These are phyloP conservation scores for Paspalum vaginatum DNA, from an alignment of 176 grass and related monocot species.

Conservation along the genomic window DNA sequence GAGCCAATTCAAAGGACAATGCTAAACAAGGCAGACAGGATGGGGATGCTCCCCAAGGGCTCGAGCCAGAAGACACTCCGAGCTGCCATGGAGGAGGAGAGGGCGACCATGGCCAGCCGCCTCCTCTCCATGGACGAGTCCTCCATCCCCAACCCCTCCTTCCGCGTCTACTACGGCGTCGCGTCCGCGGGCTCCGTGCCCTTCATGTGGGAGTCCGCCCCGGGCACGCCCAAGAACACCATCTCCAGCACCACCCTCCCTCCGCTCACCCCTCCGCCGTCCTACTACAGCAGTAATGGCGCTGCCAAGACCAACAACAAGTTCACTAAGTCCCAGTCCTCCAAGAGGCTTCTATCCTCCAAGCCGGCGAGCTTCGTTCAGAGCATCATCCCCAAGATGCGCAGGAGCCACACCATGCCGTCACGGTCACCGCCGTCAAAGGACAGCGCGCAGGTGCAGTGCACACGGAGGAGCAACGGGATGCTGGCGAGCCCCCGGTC, in stretches of 20 bases:
- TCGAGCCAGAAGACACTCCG: constrained; percentile 50
- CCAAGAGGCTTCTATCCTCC: constrained; percentile 44
- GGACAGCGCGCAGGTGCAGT: constrained; percentile 7
- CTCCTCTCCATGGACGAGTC: constrained; percentile 44
- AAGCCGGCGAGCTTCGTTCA: constrained; percentile 51
- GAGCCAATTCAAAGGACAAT: background rate
- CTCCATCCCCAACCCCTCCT: constrained; percentile 56
- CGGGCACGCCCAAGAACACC: constrained; percentile 66
- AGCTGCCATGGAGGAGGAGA: constrained; percentile 39
- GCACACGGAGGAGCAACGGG: constrained; percentile 27
- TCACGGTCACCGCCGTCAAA: constrained; percentile 17
- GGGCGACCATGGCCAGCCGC: constrained; percentile 15
- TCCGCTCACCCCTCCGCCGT: constrained; percentile 64
- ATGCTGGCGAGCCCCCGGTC: constrained; percentile 39
- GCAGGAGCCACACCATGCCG: constrained; percentile 53
- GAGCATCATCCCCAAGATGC: constrained; percentile 54
- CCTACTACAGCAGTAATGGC: constrained; percentile 48
- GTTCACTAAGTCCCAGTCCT: constrained; percentile 43
- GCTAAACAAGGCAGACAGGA: constrained; percentile 21
- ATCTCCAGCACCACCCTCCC: constrained; percentile 43
- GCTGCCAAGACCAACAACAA: constrained; percentile 2
- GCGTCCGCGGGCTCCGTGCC: constrained; percentile 65
- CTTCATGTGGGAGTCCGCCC: constrained; percentile 66
- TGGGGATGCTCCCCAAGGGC: constrained; percentile 51
- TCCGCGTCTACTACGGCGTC: constrained; percentile 62